These are phyloP conservation scores for Taxillus chinensis DNA, from an alignment of 164 flowering plant species.

Conservation along the genomic window DNA sequence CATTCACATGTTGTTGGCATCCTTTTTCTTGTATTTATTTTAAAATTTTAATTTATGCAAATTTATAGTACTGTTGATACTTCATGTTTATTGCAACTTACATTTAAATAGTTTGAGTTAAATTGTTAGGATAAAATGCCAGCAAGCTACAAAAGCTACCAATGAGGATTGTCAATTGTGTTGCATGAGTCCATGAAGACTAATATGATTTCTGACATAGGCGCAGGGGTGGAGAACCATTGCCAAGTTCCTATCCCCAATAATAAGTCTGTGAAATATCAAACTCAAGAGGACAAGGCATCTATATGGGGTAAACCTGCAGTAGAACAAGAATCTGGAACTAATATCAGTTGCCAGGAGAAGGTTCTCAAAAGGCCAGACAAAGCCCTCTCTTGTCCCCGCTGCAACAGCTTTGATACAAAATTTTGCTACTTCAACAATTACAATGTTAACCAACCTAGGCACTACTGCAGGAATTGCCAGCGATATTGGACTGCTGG, in stretches of 20 bases:
- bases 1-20: too few relatives aligned
- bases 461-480: slow-evolving; percentile 46
- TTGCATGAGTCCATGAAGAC: slow-evolving; percentile 2
- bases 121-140: slow-evolving; percentile 10
- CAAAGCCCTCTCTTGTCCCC: slow-evolving; percentile 44
- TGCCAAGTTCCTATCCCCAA: slow-evolving; percentile 4
- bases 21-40: too few relatives aligned
- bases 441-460: slow-evolving; percentile 49
- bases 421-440: slow-evolving; percentile 51
- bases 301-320: slow-evolving; percentile 9
- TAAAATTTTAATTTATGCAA: too few relatives aligned
- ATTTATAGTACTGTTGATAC: too few relatives aligned
- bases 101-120: neutral
- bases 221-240: slow-evolving; percentile 10
- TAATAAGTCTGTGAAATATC: neutral
- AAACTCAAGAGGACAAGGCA: slow-evolving; percentile 3
- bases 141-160: slow-evolving; percentile 5
- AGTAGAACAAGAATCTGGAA: slow-evolving; percentile 19
- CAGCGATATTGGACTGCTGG: slow-evolving; percentile 60
- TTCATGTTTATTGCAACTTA: too few relatives aligned
- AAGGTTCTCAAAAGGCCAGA: slow-evolving; percentile 28
- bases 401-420: slow-evolving; percentile 46
- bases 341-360: slow-evolving; percentile 12
- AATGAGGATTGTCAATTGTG: neutral
- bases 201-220: slow-evolving; percentile 8